Base-by-base conservation (phyloP, 768 basidiomycete genomes). In the Daedalea quercina region DNA sequence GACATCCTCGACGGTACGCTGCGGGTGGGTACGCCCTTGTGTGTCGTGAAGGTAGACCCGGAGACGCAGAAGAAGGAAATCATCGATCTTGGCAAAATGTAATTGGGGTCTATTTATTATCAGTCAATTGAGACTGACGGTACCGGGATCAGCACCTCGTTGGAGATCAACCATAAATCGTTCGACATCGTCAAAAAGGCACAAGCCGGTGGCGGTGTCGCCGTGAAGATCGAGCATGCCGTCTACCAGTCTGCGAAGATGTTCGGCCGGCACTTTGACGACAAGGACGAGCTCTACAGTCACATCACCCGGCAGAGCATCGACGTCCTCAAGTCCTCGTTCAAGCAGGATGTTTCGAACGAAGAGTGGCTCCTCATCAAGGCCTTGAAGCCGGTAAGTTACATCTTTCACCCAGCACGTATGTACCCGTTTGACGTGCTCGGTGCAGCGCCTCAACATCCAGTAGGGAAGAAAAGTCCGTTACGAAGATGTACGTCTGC, bases 191-290 rank as follows among this genome's bases (percentile, higher is more conserved):
- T 98, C 60, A 98, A 96, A 75, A 94, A 91, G 70, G 76, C 84
- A 1, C 93, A 97, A 68, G 84, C 90, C n/a, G 95, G 93, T 62
- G 94, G 80, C 45, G 95, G 96, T 64, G 94, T 97, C 13, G 95
- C 96, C 0, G 90, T 98, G 60, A 99, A 98, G 78, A 97, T 98
- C 55, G 96, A 98, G 68, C 90, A 95, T 67, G 94, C 94, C 3
- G 87, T 94, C 11, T 94, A 98, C 69, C 89, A 97, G 70, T 87
- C 89, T 23, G 84, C 93, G 25, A 95, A 94, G 71, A 87, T 93
- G 84, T 97, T 89, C 65, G 94, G 94, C 4, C 83, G 94, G 59
- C 95, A 97, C 70, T 97, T 94, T 64, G 87, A 90, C 62, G 94
- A 97, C 44, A 90, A 95, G 70, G 94, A 98, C 66, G 96, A 97